Base-by-base conservation (phyloP, 352 stramenopile genomes). In the Elongisporangium undulatum region DNA sequence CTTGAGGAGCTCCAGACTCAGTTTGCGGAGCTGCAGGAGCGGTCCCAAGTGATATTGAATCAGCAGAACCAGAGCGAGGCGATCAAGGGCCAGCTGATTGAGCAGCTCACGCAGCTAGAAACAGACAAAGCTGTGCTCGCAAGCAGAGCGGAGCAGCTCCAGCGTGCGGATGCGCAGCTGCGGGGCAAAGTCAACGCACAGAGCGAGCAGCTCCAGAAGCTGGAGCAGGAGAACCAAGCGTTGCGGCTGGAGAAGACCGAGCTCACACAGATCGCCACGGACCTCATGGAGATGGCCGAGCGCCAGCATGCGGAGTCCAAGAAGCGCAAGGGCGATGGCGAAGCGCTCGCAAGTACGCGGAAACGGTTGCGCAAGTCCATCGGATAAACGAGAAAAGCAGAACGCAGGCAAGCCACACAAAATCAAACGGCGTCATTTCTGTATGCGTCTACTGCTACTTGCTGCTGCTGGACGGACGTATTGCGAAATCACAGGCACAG, bases 201-300 rank as follows among this genome's bases (percentile, higher is more conserved):
- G n/a, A 71, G 64, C 6, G 77, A 86, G 21, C 69, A 80, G 41
- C 58, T 90, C 1, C 56, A 68, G 16, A 41, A 52, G 10, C 54
- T 87, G 48, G 59, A 62, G 16, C 56, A 68, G 38, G 50, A 79
- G 20, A 87, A 76, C 2, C 55, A 79, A 22, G 21, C 51, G 34
- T 56, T 89, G 24, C 61, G 71, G 17, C 58, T 58, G 0, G 78
- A 89, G 26, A 85, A 83, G 58, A 72, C 78, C 51, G 79, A 87
- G 24, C 59, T 92, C 6, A 69, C 63, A 9, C 68, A 79, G 49
- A 87, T 90, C 48, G 82, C 79, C 17, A 88, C 58, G 20, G 79
- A 89, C 22, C 62, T 89, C 21, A 75, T 91, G 74, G 73, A 89
- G 41, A 87, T 89, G 75, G 75, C 72, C 0, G 81, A 91, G 59